Percentiles rank a stretch among this genome's conserved stretches.
Evolutionary conservation across 805 yeast species (phyloP).

Genomic region (Brettanomyces custersianus): DNA sequence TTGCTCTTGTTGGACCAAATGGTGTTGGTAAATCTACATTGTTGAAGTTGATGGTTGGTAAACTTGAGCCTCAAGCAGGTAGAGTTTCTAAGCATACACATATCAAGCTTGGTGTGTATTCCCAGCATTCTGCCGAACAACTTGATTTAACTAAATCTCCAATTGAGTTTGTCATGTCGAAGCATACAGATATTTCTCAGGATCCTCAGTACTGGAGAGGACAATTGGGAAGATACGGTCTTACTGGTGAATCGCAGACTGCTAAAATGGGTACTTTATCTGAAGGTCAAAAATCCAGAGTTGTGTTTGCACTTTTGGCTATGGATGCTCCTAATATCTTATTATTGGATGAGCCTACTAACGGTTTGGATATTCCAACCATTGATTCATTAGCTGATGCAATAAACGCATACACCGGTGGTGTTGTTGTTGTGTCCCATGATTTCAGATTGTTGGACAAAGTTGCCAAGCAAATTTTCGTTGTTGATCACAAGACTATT

Average conservation of each 20-base stretch:
- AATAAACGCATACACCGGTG: constrained; percentile 89
- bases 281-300: constrained; percentile 99
- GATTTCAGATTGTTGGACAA: constrained; percentile 97
- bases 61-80: constrained; percentile 80
- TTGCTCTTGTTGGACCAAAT: constrained; percentile 96
- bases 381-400: constrained; percentile 97
- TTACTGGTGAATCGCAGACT: constrained; percentile 98
- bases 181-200: constrained; percentile 82
- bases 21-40: constrained; percentile 98
- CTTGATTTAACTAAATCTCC: constrained; percentile 93
- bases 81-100: constrained; percentile 97
- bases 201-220: constrained; percentile 99
- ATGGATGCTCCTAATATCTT: constrained; percentile 91
- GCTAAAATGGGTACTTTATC: constrained; percentile 97
- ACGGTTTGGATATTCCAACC: constrained; percentile 97
- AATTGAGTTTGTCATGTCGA: constrained; percentile 93
- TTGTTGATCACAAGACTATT: constrained; percentile 91
- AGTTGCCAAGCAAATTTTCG: constrained; percentile 95
- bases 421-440: constrained; percentile 97
- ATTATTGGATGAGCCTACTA: constrained; percentile 97
- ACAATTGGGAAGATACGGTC: constrained; percentile 95
- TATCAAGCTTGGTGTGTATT: constrained; percentile 95
- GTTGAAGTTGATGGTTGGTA: constrained; percentile 95
- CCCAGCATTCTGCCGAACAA: constrained; percentile 98
- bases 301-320: constrained; percentile 93